A percentile compares a stretch with the other conserved stretches of the same genome.
phyloP scores from a whole-genome alignment of 2,329 filamentous ascomycete species.

The Xylaria polymorpha region DNA sequence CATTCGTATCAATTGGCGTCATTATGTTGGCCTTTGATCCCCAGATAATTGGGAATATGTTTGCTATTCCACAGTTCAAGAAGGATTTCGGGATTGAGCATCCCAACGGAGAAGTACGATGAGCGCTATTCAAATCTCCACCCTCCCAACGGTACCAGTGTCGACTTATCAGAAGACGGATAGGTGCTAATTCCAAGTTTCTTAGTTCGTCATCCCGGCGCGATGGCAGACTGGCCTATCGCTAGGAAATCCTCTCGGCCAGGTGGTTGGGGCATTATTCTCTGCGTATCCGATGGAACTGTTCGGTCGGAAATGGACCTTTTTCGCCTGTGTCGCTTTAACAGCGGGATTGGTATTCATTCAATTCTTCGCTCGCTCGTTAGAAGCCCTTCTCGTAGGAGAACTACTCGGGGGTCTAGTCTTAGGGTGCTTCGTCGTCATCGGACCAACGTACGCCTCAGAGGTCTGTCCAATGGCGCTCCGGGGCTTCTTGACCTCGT shows the following conservation, averaged over 20 bases:
- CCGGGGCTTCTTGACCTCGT: constrained; percentile 68
- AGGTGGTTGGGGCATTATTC: constrained; percentile 65
- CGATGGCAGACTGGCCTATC: constrained; percentile 61
- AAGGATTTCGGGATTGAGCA: constrained; percentile 50
- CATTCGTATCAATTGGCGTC: constrained; percentile 69
- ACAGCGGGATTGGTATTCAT: constrained; percentile 68
- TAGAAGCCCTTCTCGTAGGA: constrained; percentile 67
- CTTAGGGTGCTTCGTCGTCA: constrained; percentile 70
- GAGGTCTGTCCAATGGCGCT: constrained; percentile 70
- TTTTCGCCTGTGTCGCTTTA: constrained; percentile 57
- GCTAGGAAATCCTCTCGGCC: constrained; percentile 67
- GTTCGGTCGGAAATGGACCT: constrained; percentile 59
- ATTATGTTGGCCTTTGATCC: constrained; percentile 74
- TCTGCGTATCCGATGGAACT: constrained; percentile 60
- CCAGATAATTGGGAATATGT: constrained; percentile 72
- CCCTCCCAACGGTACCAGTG: background rate
- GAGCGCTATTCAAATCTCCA: constrained; percentile 8
- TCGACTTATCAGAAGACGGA: background rate
- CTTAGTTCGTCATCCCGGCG: constrained; percentile 50
- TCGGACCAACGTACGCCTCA: constrained; percentile 68
- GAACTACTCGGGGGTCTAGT: constrained; percentile 71
- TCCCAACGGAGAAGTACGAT: constrained; percentile 48
- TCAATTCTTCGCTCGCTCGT: constrained; percentile 70
- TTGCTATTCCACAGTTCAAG: constrained; percentile 54
- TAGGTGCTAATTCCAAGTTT: background rate